Evolutionary conservation across 129 eudicot genomes (phyloP), one percentile per base, ranked within the genome.

Genomic region (Chrysanthemum makinoi): DNA sequence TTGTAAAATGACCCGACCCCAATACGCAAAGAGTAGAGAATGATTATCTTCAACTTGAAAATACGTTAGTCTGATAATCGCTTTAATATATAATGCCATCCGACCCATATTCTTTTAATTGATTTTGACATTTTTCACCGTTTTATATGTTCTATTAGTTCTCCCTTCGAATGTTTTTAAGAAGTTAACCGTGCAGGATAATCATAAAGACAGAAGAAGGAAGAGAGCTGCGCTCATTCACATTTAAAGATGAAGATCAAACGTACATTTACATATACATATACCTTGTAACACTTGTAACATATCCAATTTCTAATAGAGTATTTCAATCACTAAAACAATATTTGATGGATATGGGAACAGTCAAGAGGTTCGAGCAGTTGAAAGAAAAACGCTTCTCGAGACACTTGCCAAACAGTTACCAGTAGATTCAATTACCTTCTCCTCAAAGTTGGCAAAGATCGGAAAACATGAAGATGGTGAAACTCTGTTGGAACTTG

Each of bases 291-390:
- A 39, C 65, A 64, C 62, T 50, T 74, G 48, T 58, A 48, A 57
- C n/a, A 14, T 73, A 59, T 68, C 50, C 66, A 18, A 67, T 44
- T 10, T 49, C 13, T 66, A 70, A 51, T 56, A 30, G 24, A 17
- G 53, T 60, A 46, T 61, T 54, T 43, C 52, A 5, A 51, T 66
- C 47, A 17, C 60, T 13, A 7, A 65, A 63, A 64, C 52, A 63
- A 53, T 55, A 66, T 69, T 60, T 53, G 70, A 60, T 67, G 50
- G 51, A 48, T 65, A 51, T 66, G 57, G 20, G 3, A 26, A 76
- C 83, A 94, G 97, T 70, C 98, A 94, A 90, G 98, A 94, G 75
- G 98, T 90, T 28, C 96, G 98, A 22, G 89, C 96, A 30, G 97
- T 94, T 46, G 98, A 94, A 76, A 84, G 98, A 75, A 75, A 86